Base-by-base conservation (phyloP, 225 moss, liverwort and hornwort species). In the Rhytidiadelphus loreus region DNA sequence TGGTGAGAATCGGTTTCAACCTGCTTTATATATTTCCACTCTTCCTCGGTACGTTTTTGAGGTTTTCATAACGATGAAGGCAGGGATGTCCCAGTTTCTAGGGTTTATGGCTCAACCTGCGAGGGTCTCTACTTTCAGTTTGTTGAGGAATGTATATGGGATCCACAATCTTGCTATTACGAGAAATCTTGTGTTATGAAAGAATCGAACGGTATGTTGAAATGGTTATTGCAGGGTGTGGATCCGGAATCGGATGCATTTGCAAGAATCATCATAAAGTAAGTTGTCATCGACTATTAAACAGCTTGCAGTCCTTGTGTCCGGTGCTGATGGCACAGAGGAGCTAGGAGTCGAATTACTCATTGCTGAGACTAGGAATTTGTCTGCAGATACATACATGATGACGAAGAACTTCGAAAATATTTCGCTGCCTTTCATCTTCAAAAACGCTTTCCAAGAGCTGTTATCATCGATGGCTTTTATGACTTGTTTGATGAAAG, bases 361-460 rank as follows among this genome's bases (percentile, higher is more conserved):
- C 28, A 79, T 72, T 50, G 83, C 78, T 80, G 50, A 80, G 56
- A 71, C 65, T 81, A 24, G 62, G 88, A 61, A 59, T 70, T 88
- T 85, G 46, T 24, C 73, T 86, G 71, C 92, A 99, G 96, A 88
- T 97, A 99, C 84, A 89, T 99, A 48, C 89, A 90, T 70, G 91
- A 92, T 85, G 96, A 95, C 84, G 95, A 95, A 83, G 95, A 99
- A 63, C 95, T 99, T 60, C 92, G 94, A 90, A 94, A 95, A 86
- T 95, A 95, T 89, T 97, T 99, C 62, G 97, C 99, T 82, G 99
- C 97, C 30, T 99, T 99, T 65, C 99, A 99, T 90, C 86, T 96
- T 90, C 97, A 96, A 82, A 81, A 57, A 48, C 85, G 52, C 81
- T 88, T 95, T 92, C 97, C 97, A 48, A 94, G 93, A 84, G 96